Evolutionary conservation across 2,329 filamentous ascomycete genomes (phyloP), one percentile per base, ranked within the genome.

Genomic region (Trichocomaceae sp.): DNA sequence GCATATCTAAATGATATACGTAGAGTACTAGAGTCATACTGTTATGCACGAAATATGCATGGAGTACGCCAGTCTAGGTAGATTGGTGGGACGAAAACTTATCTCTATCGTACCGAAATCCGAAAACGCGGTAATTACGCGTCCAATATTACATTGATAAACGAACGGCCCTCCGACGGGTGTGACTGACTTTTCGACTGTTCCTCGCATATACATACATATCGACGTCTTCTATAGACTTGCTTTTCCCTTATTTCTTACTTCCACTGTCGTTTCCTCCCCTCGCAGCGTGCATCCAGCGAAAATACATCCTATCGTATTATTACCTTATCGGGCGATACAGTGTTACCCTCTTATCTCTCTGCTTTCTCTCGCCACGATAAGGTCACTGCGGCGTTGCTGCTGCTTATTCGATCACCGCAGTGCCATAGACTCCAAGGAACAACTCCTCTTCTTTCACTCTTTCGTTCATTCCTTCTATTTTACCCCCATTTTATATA

Each of bases 241-340:
- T 23, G 23, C 17, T 37, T 41, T 23, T 49, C 22, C 31, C 42
- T 44, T 29, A 8, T 26, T 12, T n/a, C 39, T 47, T 50, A 26
- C 22, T 53, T 52, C 58, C 53, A 55, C 52, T 53, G 46, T 50
- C 41, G 55, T 41, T 55, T 58, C 60, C 59, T 59, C 59, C 59
- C 57, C 62, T 56, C 55, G 41, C 26, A 20, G 56, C 23, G 50
- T 33, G 37, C 54, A 54, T 45, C 41, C 5, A 2, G 26, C 26
- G 10, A 29, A 29, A 29, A 29, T 29, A 19, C 31, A 50, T 55
- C 31, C 31, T 35, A 35, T 50, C 51, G 45, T 37, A 41, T 47
- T 46, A 22, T 33, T 47, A 31, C 47, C 46, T 57, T 47, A 47
- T 42, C 52, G 29, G 10, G 20, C 41, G 47, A 48, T 41, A 48